Conservation (phyloP, 2,329 filamentous ascomycete species). For the Sporothrix brunneoviolacea region DNA sequence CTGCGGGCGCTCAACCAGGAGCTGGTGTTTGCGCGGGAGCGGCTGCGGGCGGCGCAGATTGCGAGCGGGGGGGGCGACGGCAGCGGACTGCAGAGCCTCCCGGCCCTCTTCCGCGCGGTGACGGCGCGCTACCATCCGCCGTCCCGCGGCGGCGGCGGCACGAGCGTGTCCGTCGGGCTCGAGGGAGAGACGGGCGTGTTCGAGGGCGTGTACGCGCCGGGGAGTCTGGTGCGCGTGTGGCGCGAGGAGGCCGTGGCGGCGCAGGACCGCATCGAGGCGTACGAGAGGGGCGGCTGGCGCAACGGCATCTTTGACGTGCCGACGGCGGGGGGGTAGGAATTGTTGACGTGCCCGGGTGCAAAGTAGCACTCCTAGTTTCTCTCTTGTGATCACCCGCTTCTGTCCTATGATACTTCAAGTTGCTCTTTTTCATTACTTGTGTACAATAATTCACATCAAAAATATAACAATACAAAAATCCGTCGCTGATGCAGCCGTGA, state of each 20-base stretch:
- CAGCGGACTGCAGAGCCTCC: conserved; percentile 33
- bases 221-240: conserved; percentile 86
- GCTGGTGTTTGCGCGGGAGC: conserved; percentile 76
- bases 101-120: conserved; percentile 77
- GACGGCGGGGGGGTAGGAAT: too few species aligned
- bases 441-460: too few species aligned
- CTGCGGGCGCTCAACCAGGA: conserved; percentile 76
- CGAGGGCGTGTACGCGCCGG: conserved; percentile 78
- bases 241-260: conserved; percentile 68
- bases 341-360: too few species aligned
- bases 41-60: conserved; percentile 78
- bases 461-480: neutral
- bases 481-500: neutral
- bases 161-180: conserved; percentile 68
- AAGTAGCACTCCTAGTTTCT: too few species aligned
- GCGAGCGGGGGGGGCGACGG: conserved; percentile 62
- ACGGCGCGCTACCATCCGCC: conserved; percentile 60
- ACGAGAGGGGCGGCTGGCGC: conserved; percentile 66
- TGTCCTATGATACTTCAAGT: too few species aligned
- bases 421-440: too few species aligned
- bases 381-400: too few species aligned
- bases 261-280: conserved; percentile 61
- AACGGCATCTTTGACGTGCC: conserved; percentile 70
- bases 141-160: conserved; percentile 57
- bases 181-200: conserved; percentile 56